These are phyloP conservation scores for Rhodotorula sphaerocarpa DNA, from an alignment of 768 basidiomycete genomes.

Conservation along the genomic window DNA sequence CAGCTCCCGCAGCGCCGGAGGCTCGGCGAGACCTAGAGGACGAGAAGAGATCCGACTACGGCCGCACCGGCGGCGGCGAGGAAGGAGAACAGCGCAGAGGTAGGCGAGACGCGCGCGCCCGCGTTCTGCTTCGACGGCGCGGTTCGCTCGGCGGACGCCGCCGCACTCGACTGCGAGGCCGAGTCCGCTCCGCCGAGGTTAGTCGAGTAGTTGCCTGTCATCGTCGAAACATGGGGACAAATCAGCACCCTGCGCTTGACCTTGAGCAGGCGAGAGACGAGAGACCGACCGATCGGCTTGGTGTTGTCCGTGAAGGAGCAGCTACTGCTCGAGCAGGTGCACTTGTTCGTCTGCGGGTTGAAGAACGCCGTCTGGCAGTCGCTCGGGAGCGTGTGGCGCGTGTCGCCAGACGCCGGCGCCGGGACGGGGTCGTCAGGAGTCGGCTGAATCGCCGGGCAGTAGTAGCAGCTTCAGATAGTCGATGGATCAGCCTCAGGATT, in stretches of 20 bases:
- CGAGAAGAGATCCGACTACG: not conserved
- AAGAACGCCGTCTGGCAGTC: conserved; percentile 58
- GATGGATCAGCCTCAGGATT: not conserved
- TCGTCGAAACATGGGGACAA: not conserved
- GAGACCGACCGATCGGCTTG: conserved; percentile 19
- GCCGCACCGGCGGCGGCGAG: not conserved
- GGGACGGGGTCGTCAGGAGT: conserved; percentile 61
- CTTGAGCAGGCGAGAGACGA: not conserved
- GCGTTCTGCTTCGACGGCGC: conserved; percentile 11
- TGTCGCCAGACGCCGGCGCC: conserved; percentile 44
- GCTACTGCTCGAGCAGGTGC: conserved; percentile 53
- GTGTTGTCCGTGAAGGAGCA: conserved; percentile 58
- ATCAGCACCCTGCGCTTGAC: not conserved
- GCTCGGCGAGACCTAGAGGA: not conserved
- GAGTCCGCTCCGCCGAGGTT: conserved; percentile 14
- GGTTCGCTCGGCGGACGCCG: not conserved
- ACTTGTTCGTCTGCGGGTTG: conserved; percentile 63
- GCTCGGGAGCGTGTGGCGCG: conserved; percentile 50
- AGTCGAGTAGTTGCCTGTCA: conserved; percentile 16
- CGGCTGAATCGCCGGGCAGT: conserved; percentile 56
- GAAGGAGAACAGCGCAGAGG: not conserved
- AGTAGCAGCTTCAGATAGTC: conserved; percentile 51
- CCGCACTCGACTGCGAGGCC: not conserved
- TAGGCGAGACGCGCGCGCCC: not conserved
- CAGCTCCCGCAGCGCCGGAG: too few relatives aligned